phyloP scores from a whole-genome alignment of 768 basidiomycete species.

The Strobilomyces confusus region DNA sequence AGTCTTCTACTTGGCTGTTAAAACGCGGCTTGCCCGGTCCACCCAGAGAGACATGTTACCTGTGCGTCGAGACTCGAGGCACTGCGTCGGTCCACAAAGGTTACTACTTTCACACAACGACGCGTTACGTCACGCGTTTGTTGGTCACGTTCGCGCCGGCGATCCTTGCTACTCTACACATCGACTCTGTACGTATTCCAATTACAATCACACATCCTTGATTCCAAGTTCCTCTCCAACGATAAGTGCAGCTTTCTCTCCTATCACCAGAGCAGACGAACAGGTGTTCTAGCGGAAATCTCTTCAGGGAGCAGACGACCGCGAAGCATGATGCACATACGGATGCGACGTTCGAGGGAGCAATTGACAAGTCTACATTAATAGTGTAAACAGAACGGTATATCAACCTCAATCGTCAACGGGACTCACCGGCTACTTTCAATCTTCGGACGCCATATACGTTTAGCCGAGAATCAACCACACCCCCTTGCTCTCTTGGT shows the following conservation, averaged over 20 bases:
- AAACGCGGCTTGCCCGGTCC: constrained; percentile 36
- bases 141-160: constrained; percentile 11
- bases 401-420: not conserved
- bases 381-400: not conserved
- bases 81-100: not conserved
- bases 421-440: constrained; percentile 50
- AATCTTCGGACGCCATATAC: constrained; percentile 58
- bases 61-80: not conserved
- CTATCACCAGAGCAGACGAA: constrained; percentile 22
- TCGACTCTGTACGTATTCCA: constrained; percentile 3
- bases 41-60: constrained; percentile 69
- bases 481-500: constrained; percentile 51
- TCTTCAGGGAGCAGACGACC: not conserved
- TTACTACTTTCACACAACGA: constrained; percentile 1
- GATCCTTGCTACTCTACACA: constrained; percentile 9
- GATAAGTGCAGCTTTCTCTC: constrained; percentile 15
- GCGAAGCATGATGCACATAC: constrained; percentile 13
- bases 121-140: constrained; percentile 34
- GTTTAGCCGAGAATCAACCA: constrained; percentile 58
- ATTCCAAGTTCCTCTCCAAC: constrained; percentile 19
- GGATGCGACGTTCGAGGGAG: constrained; percentile 36
- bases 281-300: constrained; percentile 18
- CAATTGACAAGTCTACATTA: constrained; percentile 36
- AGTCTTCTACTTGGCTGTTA: not conserved
- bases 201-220: not conserved